These are phyloP conservation scores for Fusarium sp. DNA, from an alignment of 2,329 filamentous ascomycete species.

Conservation along the genomic window DNA sequence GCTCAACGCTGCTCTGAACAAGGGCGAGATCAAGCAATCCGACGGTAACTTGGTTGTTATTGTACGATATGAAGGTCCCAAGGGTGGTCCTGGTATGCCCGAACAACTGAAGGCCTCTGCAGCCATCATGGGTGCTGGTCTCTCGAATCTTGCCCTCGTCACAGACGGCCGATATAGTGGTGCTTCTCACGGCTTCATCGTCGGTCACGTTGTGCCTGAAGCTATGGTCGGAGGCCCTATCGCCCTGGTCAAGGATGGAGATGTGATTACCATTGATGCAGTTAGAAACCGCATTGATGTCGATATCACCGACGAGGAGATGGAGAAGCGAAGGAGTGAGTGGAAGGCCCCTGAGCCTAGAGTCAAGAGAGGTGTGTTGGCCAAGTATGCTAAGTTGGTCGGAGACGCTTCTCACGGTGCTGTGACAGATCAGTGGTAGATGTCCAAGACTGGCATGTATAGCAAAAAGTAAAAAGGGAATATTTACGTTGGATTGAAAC, in stretches of 20 bases:
- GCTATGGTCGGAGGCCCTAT: conserved; percentile 91
- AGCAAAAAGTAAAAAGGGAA: conserved; percentile 2
- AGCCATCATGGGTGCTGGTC: conserved; percentile 90
- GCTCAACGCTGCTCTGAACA: conserved; percentile 81
- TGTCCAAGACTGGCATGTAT: neutral
- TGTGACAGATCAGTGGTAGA: conserved; percentile 74
- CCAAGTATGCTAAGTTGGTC: conserved; percentile 89
- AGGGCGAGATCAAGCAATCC: conserved; percentile 64
- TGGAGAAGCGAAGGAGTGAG: conserved; percentile 69
- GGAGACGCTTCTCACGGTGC: conserved; percentile 93
- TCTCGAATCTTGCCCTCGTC: conserved; percentile 89
- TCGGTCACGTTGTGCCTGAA: conserved; percentile 92
- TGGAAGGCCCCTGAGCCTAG: conserved; percentile 79
- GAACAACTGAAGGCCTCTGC: conserved; percentile 91
- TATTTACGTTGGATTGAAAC: neutral
- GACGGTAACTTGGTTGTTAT: conserved; percentile 87
- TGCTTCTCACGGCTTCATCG: conserved; percentile 91
- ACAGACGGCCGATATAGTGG: conserved; percentile 93
- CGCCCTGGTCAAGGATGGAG: conserved; percentile 82
- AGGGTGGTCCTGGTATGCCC: conserved; percentile 95
- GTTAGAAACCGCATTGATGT: conserved; percentile 79
- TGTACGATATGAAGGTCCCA: conserved; percentile 93
- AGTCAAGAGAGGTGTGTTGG: conserved; percentile 85
- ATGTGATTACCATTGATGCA: conserved; percentile 88
- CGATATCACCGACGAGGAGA: conserved; percentile 75